These are phyloP conservation scores for Tuber borchii DNA, from an alignment of 495 filamentous ascomycete species.

Conservation along the genomic window DNA sequence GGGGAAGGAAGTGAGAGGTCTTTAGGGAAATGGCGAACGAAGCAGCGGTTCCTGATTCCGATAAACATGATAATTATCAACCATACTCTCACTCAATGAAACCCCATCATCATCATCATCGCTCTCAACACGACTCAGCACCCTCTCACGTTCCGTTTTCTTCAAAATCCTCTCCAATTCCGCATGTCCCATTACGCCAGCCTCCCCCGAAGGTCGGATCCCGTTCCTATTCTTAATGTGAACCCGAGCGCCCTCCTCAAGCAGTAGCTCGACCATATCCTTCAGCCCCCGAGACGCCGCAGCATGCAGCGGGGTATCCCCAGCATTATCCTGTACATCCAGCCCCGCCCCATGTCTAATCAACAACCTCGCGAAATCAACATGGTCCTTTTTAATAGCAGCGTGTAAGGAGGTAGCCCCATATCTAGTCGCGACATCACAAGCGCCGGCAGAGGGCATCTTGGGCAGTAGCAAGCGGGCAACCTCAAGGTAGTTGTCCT, in stretches of 20 bases:
- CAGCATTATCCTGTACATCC: not conserved
- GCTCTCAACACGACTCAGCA: not conserved
- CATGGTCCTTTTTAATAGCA: not conserved
- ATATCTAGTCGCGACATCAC: not conserved
- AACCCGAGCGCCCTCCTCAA: not conserved
- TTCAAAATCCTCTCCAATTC: not conserved
- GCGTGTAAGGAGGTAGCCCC: not conserved
- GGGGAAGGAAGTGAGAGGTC: not conserved
- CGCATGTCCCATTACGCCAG: not conserved
- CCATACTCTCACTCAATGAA: not conserved
- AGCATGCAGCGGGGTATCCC: not conserved
- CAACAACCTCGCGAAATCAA: not conserved
- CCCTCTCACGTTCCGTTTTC: not conserved
- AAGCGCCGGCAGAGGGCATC: not conserved
- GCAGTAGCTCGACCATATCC: not conserved
- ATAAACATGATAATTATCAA: not conserved
- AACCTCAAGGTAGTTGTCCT: not conserved
- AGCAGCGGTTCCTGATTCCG: not conserved
- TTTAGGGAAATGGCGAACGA: not conserved
- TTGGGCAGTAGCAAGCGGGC: not conserved
- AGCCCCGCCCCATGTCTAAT: not conserved
- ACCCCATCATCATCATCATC: not conserved
- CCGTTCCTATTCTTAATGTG: not conserved
- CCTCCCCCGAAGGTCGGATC: not conserved
- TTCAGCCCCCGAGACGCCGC: not conserved